phyloP scores from a whole-genome alignment of 1,284 basidiomycete species.

The Ustilago loliicola region DNA sequence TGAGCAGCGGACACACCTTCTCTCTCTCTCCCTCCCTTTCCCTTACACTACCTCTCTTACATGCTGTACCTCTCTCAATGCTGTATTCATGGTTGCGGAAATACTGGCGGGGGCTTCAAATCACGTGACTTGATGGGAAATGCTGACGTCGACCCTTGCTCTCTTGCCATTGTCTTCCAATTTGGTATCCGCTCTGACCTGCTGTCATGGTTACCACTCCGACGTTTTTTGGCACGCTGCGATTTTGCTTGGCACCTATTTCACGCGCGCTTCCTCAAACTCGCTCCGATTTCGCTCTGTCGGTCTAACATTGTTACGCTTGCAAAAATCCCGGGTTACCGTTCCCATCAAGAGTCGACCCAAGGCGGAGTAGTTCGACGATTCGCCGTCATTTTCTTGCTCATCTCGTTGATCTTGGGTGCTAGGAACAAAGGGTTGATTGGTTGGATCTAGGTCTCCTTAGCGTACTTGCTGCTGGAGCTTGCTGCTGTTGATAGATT shows the following conservation, averaged over 20 bases:
- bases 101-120: constrained; percentile 8
- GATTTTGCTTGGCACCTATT: constrained; percentile 14
- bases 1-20: constrained; percentile 39
- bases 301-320: constrained; percentile 1
- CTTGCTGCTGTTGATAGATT: not conserved
- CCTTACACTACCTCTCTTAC: not conserved
- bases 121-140: constrained; percentile 33
- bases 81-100: not conserved
- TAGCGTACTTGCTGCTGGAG: not conserved
- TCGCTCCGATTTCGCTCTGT: not conserved
- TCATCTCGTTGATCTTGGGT: constrained; percentile 51
- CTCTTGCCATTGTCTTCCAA: not conserved
- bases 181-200: not conserved
- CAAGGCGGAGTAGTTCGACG: constrained; percentile 22
- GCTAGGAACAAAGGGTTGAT: constrained; percentile 52
- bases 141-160: constrained; percentile 15
- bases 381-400: constrained; percentile 29
- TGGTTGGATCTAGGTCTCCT: constrained; percentile 22
- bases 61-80: not conserved
- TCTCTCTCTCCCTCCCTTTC: not conserved
- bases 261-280: constrained; percentile 16
- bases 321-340: constrained; percentile 8
- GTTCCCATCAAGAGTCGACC: constrained; percentile 40
- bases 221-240: not conserved
- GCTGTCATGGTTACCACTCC: constrained; percentile 6